A percentile compares a stretch with the other conserved stretches of the same genome.
Evolutionary conservation across 2,329 filamentous ascomycete genomes (phyloP).

Genomic region (Myrmaecium sp.): DNA sequence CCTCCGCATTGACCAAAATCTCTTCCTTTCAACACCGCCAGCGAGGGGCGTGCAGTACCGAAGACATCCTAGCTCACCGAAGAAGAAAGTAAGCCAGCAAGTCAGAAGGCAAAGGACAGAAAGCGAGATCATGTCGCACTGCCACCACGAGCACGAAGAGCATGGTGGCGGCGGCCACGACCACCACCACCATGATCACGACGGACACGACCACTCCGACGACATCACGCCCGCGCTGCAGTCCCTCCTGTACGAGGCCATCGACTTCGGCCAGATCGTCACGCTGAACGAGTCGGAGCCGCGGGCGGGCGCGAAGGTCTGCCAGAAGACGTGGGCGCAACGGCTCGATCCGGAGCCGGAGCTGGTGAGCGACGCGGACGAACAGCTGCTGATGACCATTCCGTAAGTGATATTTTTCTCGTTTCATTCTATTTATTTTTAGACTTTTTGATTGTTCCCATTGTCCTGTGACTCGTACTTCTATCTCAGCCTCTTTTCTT

Average conservation of each 20-base stretch:
- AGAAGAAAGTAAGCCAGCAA: too few species aligned
- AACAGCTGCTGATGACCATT: conserved; percentile 83
- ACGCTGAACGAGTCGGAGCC: conserved; percentile 67
- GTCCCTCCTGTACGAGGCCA: conserved; percentile 77
- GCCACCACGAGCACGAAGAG: conserved; percentile 23
- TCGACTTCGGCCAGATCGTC: conserved; percentile 70
- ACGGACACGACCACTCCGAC: conserved; percentile 72
- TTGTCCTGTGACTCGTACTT: background rate
- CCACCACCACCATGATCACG: conserved; percentile 37
- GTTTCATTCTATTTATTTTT: background rate
- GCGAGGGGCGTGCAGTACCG: too few species aligned
- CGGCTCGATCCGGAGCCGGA: conserved; percentile 55
- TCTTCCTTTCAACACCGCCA: too few species aligned
- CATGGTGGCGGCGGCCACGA: conserved; percentile 34
- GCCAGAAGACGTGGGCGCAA: conserved; percentile 85
- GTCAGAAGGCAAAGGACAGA: too few species aligned
- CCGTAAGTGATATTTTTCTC: conserved; percentile 39
- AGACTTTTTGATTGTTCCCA: background rate
- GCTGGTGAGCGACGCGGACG: conserved; percentile 72
- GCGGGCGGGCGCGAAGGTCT: conserved; percentile 53
- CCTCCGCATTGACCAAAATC: background rate
- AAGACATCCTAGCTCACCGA: too few species aligned
- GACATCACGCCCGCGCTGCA: conserved; percentile 86
- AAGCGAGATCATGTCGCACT: conserved; percentile 8
- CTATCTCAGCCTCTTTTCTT: background rate